Conservation (phyloP, 495 filamentous ascomycete genomes). For the Tuber aestivum region DNA sequence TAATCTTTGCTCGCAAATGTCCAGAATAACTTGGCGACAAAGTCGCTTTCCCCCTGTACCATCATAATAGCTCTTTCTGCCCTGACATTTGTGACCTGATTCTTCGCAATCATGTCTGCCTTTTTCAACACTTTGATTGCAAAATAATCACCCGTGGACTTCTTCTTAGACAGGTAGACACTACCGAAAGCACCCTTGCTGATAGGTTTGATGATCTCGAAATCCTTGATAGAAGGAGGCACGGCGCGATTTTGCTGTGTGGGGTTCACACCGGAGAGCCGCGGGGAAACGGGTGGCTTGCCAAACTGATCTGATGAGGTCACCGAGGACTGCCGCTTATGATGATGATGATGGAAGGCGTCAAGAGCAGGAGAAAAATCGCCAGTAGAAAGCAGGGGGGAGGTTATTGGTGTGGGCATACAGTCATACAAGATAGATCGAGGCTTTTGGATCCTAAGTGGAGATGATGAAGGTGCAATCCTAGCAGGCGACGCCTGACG, state of each 20-base stretch:
- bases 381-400: slow-evolving; percentile 71
- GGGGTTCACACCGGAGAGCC: slow-evolving; percentile 63
- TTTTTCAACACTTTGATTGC: slow-evolving; percentile 98
- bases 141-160: slow-evolving; percentile 94
- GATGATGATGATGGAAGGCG: slow-evolving; percentile 65
- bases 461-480: slow-evolving; percentile 65
- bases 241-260: slow-evolving; percentile 69
- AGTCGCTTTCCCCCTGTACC: slow-evolving; percentile 99
- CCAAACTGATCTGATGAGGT: slow-evolving; percentile 63
- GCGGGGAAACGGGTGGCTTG: slow-evolving; percentile 73
- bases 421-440: slow-evolving; percentile 67
- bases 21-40: slow-evolving; percentile 98
- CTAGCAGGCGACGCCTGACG: slow-evolving; percentile 82
- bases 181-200: slow-evolving; percentile 98
- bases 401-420: slow-evolving; percentile 77
- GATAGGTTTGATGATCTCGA: slow-evolving; percentile 98
- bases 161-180: slow-evolving; percentile 96
- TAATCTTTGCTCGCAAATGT: slow-evolving; percentile 99
- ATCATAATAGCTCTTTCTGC: slow-evolving; percentile 99
- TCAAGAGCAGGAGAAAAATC: slow-evolving; percentile 71
- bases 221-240: slow-evolving; percentile 94
- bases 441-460: slow-evolving; percentile 78
- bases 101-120: slow-evolving; percentile 99
- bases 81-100: slow-evolving; percentile 98
- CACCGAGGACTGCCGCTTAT: slow-evolving; percentile 87